Evolutionary conservation across 2,329 filamentous ascomycete species (phyloP), one percentile per base, ranked within the genome.

Genomic region (Fusarium drepaniforme): DNA sequence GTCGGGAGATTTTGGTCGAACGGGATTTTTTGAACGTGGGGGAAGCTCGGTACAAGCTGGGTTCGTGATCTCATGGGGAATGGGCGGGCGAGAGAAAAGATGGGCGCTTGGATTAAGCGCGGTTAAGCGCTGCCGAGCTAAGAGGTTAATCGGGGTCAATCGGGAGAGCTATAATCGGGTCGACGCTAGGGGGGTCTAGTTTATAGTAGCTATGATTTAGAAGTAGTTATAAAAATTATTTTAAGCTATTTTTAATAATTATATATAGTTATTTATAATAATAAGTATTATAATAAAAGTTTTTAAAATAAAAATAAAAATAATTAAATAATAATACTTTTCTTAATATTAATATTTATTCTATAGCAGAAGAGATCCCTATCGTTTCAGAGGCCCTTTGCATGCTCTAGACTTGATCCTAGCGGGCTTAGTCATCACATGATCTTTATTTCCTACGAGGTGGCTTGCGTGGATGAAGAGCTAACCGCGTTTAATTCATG

Each of bases 21-120:
- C 61, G 73, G 64, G 51, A 60, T 68, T 74, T 66, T 73, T 73
- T 51, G 65, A 65, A 65, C 59, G 62, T 71, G 61, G 70, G 62
- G 44, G 53, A 57, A 72, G 68, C 76, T 75, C 57, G 66, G 64
- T 64, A 64, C 49, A 65, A 77, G 77, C 67, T 75, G 72, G 68
- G 68, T 78, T 79, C 51, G 77, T 79, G 77, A 79, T 79, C 77
- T 79, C 77, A 79, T 79, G 65, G 68, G 44, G 11, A 30, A 33
- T 33, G 66, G 66, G 61, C 49, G 65, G 66, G 61, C 49, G 65
- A 59, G 59, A 59, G 59, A 76, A 79, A 78, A 70, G 62, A 59
- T 59, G 73, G 73, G 77, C 77, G 77, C 68, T 64, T 77, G 35
- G 12, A 4, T 68, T 79, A 78, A 67, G 61, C 77, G 77, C 77